Evolutionary conservation across 257 asterid genomes (phyloP).

Genomic region (Parsonsia alboflavescens): DNA sequence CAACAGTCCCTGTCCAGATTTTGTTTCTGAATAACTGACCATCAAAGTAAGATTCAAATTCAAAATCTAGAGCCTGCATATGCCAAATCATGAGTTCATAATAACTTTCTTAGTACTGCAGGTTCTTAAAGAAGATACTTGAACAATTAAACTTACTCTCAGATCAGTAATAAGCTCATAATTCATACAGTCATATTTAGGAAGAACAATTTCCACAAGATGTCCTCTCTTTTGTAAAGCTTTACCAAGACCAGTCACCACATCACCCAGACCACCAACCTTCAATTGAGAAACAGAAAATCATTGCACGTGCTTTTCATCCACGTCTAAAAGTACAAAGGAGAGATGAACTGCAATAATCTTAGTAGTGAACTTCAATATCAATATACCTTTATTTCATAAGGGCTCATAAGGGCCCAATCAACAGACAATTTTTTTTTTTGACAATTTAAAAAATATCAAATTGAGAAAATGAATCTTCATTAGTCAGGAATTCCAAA

Average conservation of each 20-base stretch:
- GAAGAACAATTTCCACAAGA: slow-evolving; percentile 86
- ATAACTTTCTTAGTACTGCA: slow-evolving; percentile 12
- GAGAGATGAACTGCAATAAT: background rate
- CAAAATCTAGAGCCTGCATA: slow-evolving; percentile 75
- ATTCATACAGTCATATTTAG: slow-evolving; percentile 92
- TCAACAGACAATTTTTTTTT: no score
- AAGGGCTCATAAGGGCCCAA: background rate
- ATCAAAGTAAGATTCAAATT: slow-evolving; percentile 88
- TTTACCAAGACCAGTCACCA: slow-evolving; percentile 90
- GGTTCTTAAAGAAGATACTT: slow-evolving; percentile 1
- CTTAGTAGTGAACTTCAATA: background rate
- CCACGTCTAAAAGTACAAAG: background rate
- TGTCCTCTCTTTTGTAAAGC: slow-evolving; percentile 93
- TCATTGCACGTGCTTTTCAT: slow-evolving; percentile 4
- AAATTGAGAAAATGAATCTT: background rate
- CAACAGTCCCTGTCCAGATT: slow-evolving; percentile 94
- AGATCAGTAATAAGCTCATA: slow-evolving; percentile 57
- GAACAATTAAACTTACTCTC: slow-evolving; percentile 41
- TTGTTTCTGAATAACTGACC: slow-evolving; percentile 71
- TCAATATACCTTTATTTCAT: background rate
- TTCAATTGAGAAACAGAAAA: slow-evolving; percentile 22
- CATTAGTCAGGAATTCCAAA: background rate
- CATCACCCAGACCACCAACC: slow-evolving; percentile 99
- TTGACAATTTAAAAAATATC: background rate
- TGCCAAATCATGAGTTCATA: slow-evolving; percentile 16